Evolutionary conservation across 108 stramenopile species (phyloP).

Genomic region (Cyclotella kingstonii): DNA sequence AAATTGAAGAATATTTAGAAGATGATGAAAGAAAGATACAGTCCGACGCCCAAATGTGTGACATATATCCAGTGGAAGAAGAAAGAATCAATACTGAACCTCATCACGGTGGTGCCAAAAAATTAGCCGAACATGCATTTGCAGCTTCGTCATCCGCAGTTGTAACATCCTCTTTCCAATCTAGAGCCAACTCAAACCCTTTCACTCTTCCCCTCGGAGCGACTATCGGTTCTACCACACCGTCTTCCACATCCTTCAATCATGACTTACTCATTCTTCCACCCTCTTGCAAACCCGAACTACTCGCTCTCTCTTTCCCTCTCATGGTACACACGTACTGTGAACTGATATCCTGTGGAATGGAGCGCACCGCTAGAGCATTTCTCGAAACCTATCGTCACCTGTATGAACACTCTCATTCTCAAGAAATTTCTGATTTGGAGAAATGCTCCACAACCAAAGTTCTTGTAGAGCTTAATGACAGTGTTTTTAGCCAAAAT

Average conservation of each 20-base stretch:
- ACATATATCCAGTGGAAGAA: not conserved
- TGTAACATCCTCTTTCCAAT: not conserved
- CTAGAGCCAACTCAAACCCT: constrained; percentile 2
- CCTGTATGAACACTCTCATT: constrained; percentile 71
- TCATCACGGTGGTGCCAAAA: constrained; percentile 26
- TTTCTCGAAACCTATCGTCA: constrained; percentile 73
- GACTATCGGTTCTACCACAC: constrained; percentile 13
- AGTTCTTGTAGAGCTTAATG: constrained; percentile 63
- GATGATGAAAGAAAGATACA: too few species aligned
- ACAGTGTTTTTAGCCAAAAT: constrained; percentile 27
- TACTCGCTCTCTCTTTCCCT: constrained; percentile 82
- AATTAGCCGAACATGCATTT: constrained; percentile 34
- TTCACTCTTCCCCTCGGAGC: constrained; percentile 19
- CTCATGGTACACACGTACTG: constrained; percentile 86
- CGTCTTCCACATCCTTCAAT: constrained; percentile 16
- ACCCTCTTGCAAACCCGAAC: constrained; percentile 78
- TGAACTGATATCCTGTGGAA: constrained; percentile 76
- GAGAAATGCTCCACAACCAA: constrained; percentile 61
- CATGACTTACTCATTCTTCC: constrained; percentile 36
- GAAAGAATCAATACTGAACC: not conserved
- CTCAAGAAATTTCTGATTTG: constrained; percentile 60
- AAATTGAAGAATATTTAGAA: too few species aligned
- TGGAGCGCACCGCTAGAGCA: constrained; percentile 71
- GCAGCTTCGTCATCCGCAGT: constrained; percentile 1
- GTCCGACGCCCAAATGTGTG: too few species aligned